Evolutionary conservation across 768 basidiomycete species (phyloP), one percentile per base, ranked within the genome.

Genomic region (Lactarius sanguifluus): DNA sequence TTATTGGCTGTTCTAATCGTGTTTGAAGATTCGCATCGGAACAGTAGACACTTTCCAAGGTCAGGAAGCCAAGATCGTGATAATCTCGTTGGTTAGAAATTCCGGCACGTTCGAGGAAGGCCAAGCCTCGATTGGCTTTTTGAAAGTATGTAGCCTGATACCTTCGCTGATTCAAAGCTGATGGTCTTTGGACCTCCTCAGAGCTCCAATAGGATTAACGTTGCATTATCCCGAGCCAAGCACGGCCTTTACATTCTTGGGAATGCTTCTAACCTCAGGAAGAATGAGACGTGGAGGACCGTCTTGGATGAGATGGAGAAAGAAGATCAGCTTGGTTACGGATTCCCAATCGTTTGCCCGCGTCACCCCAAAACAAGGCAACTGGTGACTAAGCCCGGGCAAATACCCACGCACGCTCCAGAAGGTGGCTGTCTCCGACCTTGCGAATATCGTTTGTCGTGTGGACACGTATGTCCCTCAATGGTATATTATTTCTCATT

Each of bases 31-130:
- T 47, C 81, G 83, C 9, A 77, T 92, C 8, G 83, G 91, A 8
- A 92, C 90, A 0, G 83, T 92, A 2, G 90, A 93, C 69, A 91
- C 87, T 59, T 92, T 85, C 72, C 91, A 92, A 75, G 91, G 90
- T 3, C 85, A 88, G 65, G 89, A 90, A 77, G 86, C 83, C 1
- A 83, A 81, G 79, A 82, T 92, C 62, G 83, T 92, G 36, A 89
- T 92, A 30, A 78, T 92, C 9, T 90, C 89, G 0, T 79, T 91
- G 16, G 90, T 92, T 12, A 79, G 91, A 54, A 92, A 92, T 71
- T 80, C 84, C 0, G 89, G 90, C 8, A 79, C 79, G 2, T 75
- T 76, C 12, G 77, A 77, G 16, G 78, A 80, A 38, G 75, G 71
- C 7, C 3, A 57, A 2, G 71, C 70, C 1, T 73, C 76, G 9